phyloP scores from a whole-genome alignment of 78 protist genomes.

The Dictyostelium firmibasis region DNA sequence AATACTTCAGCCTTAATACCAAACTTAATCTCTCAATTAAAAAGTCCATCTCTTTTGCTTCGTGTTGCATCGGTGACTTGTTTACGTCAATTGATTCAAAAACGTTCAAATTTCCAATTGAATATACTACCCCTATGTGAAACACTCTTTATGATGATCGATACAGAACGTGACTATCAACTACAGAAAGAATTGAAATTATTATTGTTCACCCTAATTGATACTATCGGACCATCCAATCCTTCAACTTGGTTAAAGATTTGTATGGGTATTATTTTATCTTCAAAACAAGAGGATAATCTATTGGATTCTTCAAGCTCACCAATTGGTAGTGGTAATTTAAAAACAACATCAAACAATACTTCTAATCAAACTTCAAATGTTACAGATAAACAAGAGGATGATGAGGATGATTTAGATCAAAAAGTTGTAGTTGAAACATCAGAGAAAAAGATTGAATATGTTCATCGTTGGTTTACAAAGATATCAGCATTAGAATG shows the following conservation, averaged over 20 bases:
- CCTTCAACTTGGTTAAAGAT: conserved; percentile 69
- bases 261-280: conserved; percentile 66
- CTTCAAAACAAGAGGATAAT: conserved; percentile 44
- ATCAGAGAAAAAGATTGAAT: neutral
- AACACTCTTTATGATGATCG: conserved; percentile 69
- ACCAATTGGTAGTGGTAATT: neutral
- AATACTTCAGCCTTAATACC: neutral
- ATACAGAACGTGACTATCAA: conserved; percentile 60
- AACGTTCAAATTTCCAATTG: conserved; percentile 30
- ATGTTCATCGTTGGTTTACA: conserved; percentile 79
- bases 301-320: neutral
- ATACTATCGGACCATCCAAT: conserved; percentile 37
- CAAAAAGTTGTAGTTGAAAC: conserved; percentile 22
- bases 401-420: conserved; percentile 38
- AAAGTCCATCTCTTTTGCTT: conserved; percentile 43
- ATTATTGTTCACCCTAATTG: conserved; percentile 38
- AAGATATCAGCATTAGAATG: conserved; percentile 79
- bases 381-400: neutral
- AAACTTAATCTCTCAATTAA: conserved; percentile 22
- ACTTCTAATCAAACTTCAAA: neutral
- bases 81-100: conserved; percentile 67
- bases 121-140: conserved; percentile 35
- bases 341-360: neutral
- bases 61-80: conserved; percentile 68
- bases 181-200: conserved; percentile 60